A percentile compares a stretch with the other conserved stretches of the same genome.
Conservation (phyloP, 1,284 basidiomycete species). For the Anthracocystis walkeri region DNA sequence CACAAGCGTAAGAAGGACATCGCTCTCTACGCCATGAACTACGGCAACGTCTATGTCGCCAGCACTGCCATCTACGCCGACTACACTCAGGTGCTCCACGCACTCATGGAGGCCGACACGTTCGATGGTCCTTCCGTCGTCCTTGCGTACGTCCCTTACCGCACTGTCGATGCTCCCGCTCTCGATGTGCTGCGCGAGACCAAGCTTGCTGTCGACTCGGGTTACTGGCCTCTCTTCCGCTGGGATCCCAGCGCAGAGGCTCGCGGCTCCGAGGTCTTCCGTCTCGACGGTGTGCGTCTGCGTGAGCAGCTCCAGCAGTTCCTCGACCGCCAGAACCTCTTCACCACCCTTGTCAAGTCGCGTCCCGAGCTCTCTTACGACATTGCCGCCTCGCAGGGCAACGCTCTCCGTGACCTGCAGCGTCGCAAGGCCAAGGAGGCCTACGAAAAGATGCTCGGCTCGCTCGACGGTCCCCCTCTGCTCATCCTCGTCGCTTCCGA, state of each 20-base stretch:
- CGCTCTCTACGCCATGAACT: conserved; percentile 90
- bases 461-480: conserved; percentile 89
- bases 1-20: conserved; percentile 69
- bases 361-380: conserved; percentile 85
- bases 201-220: conserved; percentile 93
- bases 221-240: conserved; percentile 98
- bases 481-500: conserved; percentile 92
- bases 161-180: conserved; percentile 77
- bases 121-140: conserved; percentile 92
- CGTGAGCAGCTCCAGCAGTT: conserved; percentile 95
- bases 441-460: conserved; percentile 85
- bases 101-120: conserved; percentile 89
- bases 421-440: conserved; percentile 85
- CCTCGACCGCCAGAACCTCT: conserved; percentile 94
- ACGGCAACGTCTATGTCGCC: conserved; percentile 95
- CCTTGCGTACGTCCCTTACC: conserved; percentile 93
- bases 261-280: conserved; percentile 84
- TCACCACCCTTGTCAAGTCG: conserved; percentile 85
- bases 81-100: conserved; percentile 93
- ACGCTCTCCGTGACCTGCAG: conserved; percentile 84
- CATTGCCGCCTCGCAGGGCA: conserved; percentile 85
- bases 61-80: conserved; percentile 95
- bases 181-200: conserved; percentile 94
- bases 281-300: conserved; percentile 90
- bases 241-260: conserved; percentile 88